phyloP scores from a whole-genome alignment of 2,329 filamentous ascomycete species.

The Thielaviopsis populi region DNA sequence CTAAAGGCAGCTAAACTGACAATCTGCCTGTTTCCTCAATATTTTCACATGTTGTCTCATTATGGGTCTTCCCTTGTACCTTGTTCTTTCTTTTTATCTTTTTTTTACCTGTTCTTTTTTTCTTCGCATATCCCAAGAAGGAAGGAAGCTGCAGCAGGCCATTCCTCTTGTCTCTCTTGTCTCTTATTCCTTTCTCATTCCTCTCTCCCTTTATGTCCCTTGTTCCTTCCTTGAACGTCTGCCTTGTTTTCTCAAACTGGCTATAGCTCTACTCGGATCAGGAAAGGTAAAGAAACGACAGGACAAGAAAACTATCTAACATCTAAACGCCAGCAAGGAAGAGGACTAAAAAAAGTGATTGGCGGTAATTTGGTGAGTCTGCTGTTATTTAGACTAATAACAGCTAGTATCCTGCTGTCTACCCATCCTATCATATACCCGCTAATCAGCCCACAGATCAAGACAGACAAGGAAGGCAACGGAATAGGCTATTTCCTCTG shows the following conservation, averaged over 20 bases:
- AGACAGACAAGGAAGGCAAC: neutral
- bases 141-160: neutral
- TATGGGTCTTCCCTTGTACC: neutral
- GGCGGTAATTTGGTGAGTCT: neutral
- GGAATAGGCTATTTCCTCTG: neutral
- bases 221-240: neutral
- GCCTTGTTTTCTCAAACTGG: conserved; percentile 2
- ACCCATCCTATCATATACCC: neutral
- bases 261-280: neutral
- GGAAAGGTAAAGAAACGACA: neutral
- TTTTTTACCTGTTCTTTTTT: neutral
- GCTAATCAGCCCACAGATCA: neutral
- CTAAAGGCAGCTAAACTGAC: neutral
- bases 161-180: neutral
- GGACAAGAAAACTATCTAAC: neutral
- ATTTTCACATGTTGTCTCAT: neutral
- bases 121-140: neutral
- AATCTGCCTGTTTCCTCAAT: conserved; percentile 3
- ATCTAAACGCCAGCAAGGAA: neutral
- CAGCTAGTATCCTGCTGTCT: neutral
- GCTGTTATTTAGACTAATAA: neutral
- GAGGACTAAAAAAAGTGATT: neutral
- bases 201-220: neutral
- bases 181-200: neutral
- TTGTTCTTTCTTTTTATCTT: neutral